phyloP scores from a whole-genome alignment of 2,329 filamentous ascomycete species.

The Chaetomiaceae sp. region DNA sequence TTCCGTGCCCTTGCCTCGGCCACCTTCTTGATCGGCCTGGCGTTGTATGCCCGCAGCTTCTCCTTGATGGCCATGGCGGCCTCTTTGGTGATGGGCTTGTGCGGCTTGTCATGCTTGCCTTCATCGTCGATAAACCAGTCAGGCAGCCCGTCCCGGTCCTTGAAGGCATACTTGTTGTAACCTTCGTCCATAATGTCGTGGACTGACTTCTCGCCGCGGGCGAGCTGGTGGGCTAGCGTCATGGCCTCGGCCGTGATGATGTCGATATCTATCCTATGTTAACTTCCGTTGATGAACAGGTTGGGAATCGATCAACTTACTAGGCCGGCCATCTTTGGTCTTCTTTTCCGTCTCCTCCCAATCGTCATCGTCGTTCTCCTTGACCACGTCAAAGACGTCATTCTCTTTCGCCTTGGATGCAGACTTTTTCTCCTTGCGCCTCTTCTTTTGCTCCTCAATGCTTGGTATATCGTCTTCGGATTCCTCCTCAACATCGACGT shows the following conservation, averaged over 20 bases:
- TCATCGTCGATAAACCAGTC: slow-evolving; percentile 99
- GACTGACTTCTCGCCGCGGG: slow-evolving; percentile 75
- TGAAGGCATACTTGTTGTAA: slow-evolving; percentile 90
- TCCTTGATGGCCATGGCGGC: slow-evolving; percentile 90
- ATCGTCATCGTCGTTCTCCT: slow-evolving; percentile 38
- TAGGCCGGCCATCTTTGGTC: slow-evolving; percentile 57
- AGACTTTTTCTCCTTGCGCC: slow-evolving; percentile 29
- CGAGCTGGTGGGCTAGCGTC: slow-evolving; percentile 90
- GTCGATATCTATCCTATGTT: slow-evolving; percentile 68
- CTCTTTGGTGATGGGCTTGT: slow-evolving; percentile 87
- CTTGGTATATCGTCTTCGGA: slow-evolving; percentile 27
- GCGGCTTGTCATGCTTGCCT: slow-evolving; percentile 70
- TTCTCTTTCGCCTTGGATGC: slow-evolving; percentile 34
- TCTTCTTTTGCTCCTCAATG: slow-evolving; percentile 24
- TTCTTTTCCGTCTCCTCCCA: slow-evolving; percentile 66
- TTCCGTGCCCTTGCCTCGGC: slow-evolving; percentile 93
- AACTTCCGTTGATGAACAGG: not conserved
- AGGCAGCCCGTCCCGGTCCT: slow-evolving; percentile 84
- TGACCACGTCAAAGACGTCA: slow-evolving; percentile 59
- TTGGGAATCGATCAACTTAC: slow-evolving; percentile 37
- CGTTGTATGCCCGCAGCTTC: slow-evolving; percentile 87
- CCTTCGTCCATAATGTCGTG: slow-evolving; percentile 81
- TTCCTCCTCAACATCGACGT: slow-evolving; percentile 27
- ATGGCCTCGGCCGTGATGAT: slow-evolving; percentile 99
- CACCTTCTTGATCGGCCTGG: slow-evolving; percentile 97